phyloP scores from a whole-genome alignment of 129 eudicot genomes.

The Rutidosis leptorrhynchoides region DNA sequence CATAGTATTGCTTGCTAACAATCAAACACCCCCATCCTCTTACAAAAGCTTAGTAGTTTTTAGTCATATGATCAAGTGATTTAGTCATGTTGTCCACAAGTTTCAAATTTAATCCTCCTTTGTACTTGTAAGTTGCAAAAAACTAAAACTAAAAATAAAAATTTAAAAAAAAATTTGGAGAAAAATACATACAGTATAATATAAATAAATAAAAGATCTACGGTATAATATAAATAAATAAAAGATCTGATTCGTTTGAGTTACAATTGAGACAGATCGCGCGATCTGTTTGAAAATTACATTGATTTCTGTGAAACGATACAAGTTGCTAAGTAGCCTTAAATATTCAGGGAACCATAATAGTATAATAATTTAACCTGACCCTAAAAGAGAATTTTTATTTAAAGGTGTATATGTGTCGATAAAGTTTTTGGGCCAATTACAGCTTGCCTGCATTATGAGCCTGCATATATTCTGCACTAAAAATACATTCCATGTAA shows the following conservation, averaged over 20 bases:
- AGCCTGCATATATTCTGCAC: background rate
- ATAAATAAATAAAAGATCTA: too few species aligned
- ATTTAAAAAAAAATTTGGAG: too few species aligned
- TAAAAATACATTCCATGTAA: slow-evolving; percentile 16
- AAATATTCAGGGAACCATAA: background rate
- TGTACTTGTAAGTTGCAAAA: background rate
- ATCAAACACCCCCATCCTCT: background rate
- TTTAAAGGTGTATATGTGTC: background rate
- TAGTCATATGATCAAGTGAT: background rate
- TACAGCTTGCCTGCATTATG: background rate
- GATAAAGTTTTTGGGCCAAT: background rate
- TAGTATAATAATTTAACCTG: background rate
- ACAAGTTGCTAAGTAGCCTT: background rate
- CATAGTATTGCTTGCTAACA: too few species aligned
- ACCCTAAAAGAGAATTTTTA: background rate
- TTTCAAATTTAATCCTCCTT: background rate
- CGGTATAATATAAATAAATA: too few species aligned
- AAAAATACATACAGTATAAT: too few species aligned
- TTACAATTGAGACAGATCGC: too few species aligned
- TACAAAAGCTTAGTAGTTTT: background rate
- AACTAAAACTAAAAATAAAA: too few species aligned
- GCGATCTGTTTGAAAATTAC: too few species aligned
- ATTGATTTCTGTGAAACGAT: too few species aligned
- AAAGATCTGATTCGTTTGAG: too few species aligned
- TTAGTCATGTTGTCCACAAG: background rate